These are phyloP conservation scores for Cytidiella melzeri DNA, from an alignment of 768 basidiomycete species.

Conservation along the genomic window DNA sequence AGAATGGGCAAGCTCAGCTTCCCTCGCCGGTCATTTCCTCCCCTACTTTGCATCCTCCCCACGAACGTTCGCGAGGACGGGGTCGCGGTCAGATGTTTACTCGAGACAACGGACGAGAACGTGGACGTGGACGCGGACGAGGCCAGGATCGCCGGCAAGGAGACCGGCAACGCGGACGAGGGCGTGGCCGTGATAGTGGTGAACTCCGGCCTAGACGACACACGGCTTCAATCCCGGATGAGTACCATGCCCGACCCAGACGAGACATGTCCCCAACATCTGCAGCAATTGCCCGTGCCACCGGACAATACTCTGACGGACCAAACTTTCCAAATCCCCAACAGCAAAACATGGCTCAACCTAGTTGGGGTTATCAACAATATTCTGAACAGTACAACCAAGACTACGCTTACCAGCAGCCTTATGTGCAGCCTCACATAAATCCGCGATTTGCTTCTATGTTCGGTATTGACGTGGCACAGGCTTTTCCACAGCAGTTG, in stretches of 20 bases:
- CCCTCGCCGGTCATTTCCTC: not conserved
- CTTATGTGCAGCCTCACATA: constrained; percentile 71
- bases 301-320: constrained; percentile 32
- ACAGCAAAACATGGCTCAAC: not conserved
- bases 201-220: constrained; percentile 5
- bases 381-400: constrained; percentile 13
- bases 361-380: constrained; percentile 17
- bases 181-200: constrained; percentile 22
- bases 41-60: not conserved
- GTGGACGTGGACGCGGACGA: constrained; percentile 32
- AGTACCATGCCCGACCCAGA: constrained; percentile 25
- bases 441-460: constrained; percentile 72
- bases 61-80: not conserved
- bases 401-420: constrained; percentile 16
- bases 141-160: constrained; percentile 21
- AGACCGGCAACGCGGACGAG: constrained; percentile 23
- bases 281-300: constrained; percentile 40
- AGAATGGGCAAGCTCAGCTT: not conserved
- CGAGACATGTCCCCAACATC: constrained; percentile 39
- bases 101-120: constrained; percentile 14
- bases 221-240: constrained; percentile 18
- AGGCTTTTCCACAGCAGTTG: constrained; percentile 10
- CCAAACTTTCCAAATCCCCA: not conserved
- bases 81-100: constrained; percentile 9
- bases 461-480: constrained; percentile 47